Evolutionary conservation across 495 filamentous ascomycete genomes (phyloP).

Genomic region (Aspergillus panamensis): DNA sequence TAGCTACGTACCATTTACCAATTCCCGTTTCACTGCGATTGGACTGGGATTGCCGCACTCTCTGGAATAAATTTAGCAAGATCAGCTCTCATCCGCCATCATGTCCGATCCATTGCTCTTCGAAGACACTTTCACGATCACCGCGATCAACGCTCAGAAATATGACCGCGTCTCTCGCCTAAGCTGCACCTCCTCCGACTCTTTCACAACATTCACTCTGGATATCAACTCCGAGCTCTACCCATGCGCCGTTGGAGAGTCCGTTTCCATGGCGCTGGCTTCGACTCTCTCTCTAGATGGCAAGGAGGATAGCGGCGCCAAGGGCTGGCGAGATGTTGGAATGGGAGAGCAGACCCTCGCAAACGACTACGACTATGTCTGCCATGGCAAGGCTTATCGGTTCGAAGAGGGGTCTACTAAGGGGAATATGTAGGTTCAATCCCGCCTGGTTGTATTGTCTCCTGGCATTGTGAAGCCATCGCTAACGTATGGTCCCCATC

Average conservation of each 20-base stretch:
- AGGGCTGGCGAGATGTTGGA: constrained; percentile 78
- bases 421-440: constrained; percentile 73
- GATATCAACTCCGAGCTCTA: constrained; percentile 96
- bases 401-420: constrained; percentile 83
- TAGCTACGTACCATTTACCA: not conserved
- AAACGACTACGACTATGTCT: constrained; percentile 95
- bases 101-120: constrained; percentile 83
- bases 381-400: constrained; percentile 95
- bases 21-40: not conserved
- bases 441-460: not conserved
- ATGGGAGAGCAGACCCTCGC: constrained; percentile 75
- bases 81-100: constrained; percentile 26
- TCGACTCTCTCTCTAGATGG: constrained; percentile 85
- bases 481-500: constrained; percentile 8
- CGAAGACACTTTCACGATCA: constrained; percentile 87
- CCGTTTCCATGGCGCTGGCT: constrained; percentile 73
- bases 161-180: constrained; percentile 94
- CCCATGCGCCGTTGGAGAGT: constrained; percentile 67
- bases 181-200: constrained; percentile 64
- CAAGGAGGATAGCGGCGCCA: constrained; percentile 55
- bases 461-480: not conserved
- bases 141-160: constrained; percentile 69
- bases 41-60: not conserved
- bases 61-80: not conserved
- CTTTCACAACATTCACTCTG: constrained; percentile 69